Percentiles rank a stretch among this genome's conserved stretches.
Evolutionary conservation across 2,329 filamentous ascomycete species (phyloP).

Genomic region (Aspergillus fumigatiaffinis): DNA sequence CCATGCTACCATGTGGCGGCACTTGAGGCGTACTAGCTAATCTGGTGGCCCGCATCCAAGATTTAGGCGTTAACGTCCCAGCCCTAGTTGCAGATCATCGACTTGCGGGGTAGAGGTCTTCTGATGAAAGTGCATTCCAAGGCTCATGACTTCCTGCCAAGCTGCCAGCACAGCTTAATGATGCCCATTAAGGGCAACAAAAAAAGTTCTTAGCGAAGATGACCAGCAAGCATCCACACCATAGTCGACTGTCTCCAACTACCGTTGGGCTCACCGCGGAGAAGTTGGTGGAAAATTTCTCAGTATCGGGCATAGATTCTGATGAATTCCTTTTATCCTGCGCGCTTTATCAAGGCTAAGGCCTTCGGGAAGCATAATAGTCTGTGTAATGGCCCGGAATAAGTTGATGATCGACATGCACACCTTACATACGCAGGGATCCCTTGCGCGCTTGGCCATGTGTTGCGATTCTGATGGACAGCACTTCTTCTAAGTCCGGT

Average conservation of each 20-base stretch:
- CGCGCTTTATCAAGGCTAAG: not conserved
- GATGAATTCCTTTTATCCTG: not conserved
- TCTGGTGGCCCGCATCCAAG: no score
- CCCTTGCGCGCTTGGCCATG: not conserved
- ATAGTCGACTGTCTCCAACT: not conserved
- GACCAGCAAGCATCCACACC: not conserved
- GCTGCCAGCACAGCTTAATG: not conserved
- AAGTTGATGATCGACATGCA: not conserved
- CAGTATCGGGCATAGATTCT: not conserved
- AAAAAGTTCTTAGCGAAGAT: not conserved
- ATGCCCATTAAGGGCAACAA: not conserved
- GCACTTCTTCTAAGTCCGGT: not conserved
- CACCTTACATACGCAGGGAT: not conserved
- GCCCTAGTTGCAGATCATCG: no score
- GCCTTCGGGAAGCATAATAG: not conserved
- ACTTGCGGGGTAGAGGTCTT: not conserved
- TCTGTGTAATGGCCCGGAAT: not conserved
- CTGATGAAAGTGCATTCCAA: not conserved
- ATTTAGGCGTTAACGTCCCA: no score
- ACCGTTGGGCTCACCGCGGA: no score
- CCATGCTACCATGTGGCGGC: no score
- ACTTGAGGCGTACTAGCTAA: not conserved
- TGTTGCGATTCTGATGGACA: not conserved
- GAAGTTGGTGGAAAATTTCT: no score
- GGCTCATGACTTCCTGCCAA: not conserved